Base-by-base conservation (phyloP, 208 protist species). In the Acanthamoeba healyi region DNA sequence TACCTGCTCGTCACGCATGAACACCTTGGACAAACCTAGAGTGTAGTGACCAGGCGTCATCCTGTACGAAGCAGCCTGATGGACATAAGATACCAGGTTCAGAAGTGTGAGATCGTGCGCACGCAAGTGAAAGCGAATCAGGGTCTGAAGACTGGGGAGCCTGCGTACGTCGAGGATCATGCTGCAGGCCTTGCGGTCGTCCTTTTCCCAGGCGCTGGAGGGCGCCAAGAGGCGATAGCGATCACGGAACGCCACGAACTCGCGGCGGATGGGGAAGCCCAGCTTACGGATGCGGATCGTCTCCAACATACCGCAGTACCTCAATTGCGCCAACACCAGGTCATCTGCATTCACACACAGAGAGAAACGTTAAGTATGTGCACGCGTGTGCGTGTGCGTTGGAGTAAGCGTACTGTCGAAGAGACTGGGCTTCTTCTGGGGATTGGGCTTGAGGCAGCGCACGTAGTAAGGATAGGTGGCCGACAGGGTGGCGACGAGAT, bases 381-480 rank as follows among this genome's bases (percentile, higher is more conserved):
- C n/a, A n/a, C n/a, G 54, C 15, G 51, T 26, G 51, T n/a, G 54
- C 54, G 54, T 61, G 54, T 24, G 67, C 7, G 34, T 44, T 14
- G 67, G 36, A 17, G 38, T 22, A 24, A 15, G 22, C 26, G 77
- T 86, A 86, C 77, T 29, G 44, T 93, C 89, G 29, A 93, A 93
- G 29, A 84, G 44, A 38, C 38, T 82, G 46, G 89, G 46, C 67
- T 84, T 56, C 63, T 93, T 93, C 61, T 65, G 89, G 19, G 89
- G 40, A 93, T 99, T 99, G 54, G 96, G 95, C 77, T 97, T 97
- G 96, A 99, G 99, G 81, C 98, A 98, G 91, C 98, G 98, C 84
- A 99, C 97, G 95, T 99, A 99, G 94, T 99, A 98, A 26, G 98
- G 98, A 22, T 97, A 97, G 96, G 98, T 99, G 56, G 96, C 94